These are phyloP conservation scores for Macrolepiota albuminosa DNA, from an alignment of 768 basidiomycete species.

Conservation along the genomic window DNA sequence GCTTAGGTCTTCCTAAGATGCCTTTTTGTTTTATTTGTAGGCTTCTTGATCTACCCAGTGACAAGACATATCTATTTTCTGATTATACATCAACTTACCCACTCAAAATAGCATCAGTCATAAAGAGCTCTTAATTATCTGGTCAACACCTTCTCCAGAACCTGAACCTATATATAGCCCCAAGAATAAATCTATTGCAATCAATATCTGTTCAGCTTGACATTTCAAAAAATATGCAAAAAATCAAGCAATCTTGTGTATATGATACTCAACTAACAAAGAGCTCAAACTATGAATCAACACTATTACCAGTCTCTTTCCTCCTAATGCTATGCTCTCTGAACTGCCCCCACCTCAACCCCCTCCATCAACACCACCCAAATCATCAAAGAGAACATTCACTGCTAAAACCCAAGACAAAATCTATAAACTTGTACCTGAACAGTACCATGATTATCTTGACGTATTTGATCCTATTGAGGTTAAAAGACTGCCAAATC, in stretches of 20 bases:
- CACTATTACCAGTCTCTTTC: neutral
- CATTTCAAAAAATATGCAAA: slow-evolving; percentile 1
- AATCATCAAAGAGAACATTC: neutral
- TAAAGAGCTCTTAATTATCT: slow-evolving; percentile 12
- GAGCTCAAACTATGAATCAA: neutral
- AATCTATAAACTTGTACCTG: neutral
- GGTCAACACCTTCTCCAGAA: slow-evolving; percentile 4
- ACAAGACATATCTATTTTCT: too few relatives aligned
- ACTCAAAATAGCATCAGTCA: neutral
- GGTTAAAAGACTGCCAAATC: too few relatives aligned
- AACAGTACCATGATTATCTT: neutral
- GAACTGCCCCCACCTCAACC: too few relatives aligned
- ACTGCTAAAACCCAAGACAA: slow-evolving; percentile 4
- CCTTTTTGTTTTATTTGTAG: neutral
- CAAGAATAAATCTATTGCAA: neutral
- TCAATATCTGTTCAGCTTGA: neutral
- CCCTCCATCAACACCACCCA: too few relatives aligned
- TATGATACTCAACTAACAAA: neutral
- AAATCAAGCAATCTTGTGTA: slow-evolving; percentile 6
- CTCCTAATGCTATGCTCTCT: neutral
- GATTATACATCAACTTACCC: too few relatives aligned
- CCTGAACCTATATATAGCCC: slow-evolving; percentile 12
- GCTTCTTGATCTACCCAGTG: too few relatives aligned
- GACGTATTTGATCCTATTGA: neutral
- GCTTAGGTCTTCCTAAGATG: slow-evolving; percentile 7